phyloP scores from a whole-genome alignment of 352 stramenopile species.

The Phytophthora citricola region DNA sequence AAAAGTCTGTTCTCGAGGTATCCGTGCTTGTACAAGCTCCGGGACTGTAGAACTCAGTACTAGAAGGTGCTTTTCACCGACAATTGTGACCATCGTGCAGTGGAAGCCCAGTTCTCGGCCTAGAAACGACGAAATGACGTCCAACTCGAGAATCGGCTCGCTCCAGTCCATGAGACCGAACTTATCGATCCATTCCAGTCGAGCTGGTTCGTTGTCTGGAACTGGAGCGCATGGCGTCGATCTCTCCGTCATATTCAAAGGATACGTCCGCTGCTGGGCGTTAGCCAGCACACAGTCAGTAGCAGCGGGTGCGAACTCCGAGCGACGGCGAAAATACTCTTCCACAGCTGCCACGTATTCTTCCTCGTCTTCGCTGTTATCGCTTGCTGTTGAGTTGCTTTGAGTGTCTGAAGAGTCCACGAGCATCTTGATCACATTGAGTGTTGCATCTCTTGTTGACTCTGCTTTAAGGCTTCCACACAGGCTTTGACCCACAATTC shows the following conservation, averaged over 20 bases:
- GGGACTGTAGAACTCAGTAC: constrained; percentile 47
- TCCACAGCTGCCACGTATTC: constrained; percentile 35
- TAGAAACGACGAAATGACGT: constrained; percentile 56
- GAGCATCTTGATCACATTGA: constrained; percentile 43
- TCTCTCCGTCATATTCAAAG: constrained; percentile 27
- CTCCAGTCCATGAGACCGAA: constrained; percentile 44
- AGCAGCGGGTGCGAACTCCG: constrained; percentile 12
- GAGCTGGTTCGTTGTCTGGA: constrained; percentile 41
- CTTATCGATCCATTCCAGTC: constrained; percentile 41
- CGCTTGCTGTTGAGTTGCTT: not conserved
- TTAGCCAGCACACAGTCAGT: constrained; percentile 45
- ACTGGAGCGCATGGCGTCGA: constrained; percentile 29
- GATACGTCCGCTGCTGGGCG: constrained; percentile 37
- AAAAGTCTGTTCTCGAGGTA: constrained; percentile 54
- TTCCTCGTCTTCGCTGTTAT: constrained; percentile 13
- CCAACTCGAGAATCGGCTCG: constrained; percentile 41
- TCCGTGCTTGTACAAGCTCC: constrained; percentile 25
- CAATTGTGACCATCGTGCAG: constrained; percentile 56
- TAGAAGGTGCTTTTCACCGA: constrained; percentile 46
- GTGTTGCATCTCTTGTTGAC: constrained; percentile 13
- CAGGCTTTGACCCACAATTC: constrained; percentile 28
- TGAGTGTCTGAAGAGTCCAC: constrained; percentile 1
- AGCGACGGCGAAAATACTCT: constrained; percentile 30
- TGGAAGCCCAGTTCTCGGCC: constrained; percentile 51
- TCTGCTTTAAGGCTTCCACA: constrained; percentile 20